Evolutionary conservation across 192 early-diverging fungal species (phyloP), one percentile per base, ranked within the genome.

Genomic region (Spinellus fusiger): DNA sequence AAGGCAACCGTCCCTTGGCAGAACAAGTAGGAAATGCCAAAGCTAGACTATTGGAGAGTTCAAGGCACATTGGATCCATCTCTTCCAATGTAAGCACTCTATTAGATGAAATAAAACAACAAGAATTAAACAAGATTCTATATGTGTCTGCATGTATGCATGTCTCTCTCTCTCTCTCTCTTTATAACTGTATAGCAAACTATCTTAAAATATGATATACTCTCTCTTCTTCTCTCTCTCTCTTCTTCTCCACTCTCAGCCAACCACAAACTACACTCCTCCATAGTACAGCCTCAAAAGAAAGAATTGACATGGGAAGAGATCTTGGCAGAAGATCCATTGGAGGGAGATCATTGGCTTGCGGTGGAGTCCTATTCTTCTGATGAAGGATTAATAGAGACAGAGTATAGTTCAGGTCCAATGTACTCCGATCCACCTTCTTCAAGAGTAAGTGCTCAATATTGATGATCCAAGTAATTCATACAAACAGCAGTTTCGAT

Each of bases 291-390:
- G 1, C 16, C 12, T 1, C 18, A 29, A 12, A 51, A 26, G 15
- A 59, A 46, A 0, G 33, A 59, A 10, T 16, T 51, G 7, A 63
- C 66, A 1, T 73, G 71, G 71, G 25, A 50, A 13, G 56, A 63
- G 22, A 53, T 76, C 5, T 2, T 76, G n/a, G 34, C 40, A 2
- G 66, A 76, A 15, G 71, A 76, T 10, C 71, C 74, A 0, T 57
- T 76, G 18, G 33, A 48, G 13, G 74, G 74, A 6, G 26, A 38
- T 38, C 74, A 76, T 61, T 76, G 74, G 74, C n/a, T 15, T n/a
- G 25, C 32, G 4, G 37, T 33, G 10, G 66, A 62, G 6, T 57
- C 56, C 50, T n/a, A 40, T 12, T 29, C 51, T 2, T 35, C 49
- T 18, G 64, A 69, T 34, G 64, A 68, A 13, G 29, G 10, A 32